Conservation (phyloP, 257 asterid genomes). For the Ballota nigra region DNA sequence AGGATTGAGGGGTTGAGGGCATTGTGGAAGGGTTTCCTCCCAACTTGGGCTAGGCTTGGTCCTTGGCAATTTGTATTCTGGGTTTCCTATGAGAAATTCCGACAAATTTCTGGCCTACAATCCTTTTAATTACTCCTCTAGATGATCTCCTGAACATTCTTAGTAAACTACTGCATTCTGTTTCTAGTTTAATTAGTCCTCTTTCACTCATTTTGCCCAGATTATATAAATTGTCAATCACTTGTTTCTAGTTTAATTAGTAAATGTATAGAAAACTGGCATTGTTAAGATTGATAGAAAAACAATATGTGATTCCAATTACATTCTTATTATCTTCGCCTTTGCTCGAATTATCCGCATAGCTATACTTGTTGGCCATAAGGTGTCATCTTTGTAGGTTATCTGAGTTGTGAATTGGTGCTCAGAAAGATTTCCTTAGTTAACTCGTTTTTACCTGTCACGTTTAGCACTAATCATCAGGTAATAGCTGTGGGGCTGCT, state of each 20-base stretch:
- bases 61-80: slow-evolving; percentile 98
- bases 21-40: slow-evolving; percentile 84
- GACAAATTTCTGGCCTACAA: slow-evolving; percentile 61
- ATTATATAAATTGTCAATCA: not conserved
- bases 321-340: not conserved
- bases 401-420: slow-evolving; percentile 2
- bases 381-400: not conserved
- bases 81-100: slow-evolving; percentile 76
- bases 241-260: not conserved
- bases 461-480: slow-evolving; percentile 3
- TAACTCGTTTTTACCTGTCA: not conserved
- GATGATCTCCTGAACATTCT: not conserved
- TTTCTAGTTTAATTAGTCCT: not conserved
- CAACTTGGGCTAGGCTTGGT: slow-evolving; percentile 96
- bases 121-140: slow-evolving; percentile 44
- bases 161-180: not conserved
- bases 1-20: slow-evolving; percentile 76
- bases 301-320: not conserved
- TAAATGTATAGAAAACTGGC: not conserved
- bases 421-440: not conserved
- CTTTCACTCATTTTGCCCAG: not conserved
- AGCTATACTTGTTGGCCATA: not conserved
- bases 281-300: not conserved
- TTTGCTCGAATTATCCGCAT: not conserved
- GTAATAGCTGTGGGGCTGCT: not conserved